Evolutionary conservation across 148 eudicot genomes (phyloP), one percentile per base, ranked within the genome.

Genomic region (Mesembryanthemum crystallinum): DNA sequence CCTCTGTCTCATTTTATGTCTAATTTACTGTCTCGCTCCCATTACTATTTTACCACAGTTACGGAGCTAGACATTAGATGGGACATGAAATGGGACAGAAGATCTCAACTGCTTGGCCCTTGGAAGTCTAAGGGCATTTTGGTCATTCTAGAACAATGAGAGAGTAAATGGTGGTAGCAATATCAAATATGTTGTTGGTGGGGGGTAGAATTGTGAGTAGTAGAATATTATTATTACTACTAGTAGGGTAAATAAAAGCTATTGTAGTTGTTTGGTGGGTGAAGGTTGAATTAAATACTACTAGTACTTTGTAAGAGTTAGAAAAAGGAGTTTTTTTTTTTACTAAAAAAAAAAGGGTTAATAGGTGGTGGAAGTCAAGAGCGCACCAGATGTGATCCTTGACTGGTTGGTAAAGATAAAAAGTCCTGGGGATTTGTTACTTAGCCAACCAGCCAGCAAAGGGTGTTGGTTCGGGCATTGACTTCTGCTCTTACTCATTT

Each of bases 401-500:
- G 80, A 76, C 85, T n/a, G 72, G 42, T 23, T 57, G 27, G 10
- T 9, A 23, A 59, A 71, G 6, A n/a, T n/a, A 35, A 35, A 35
- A 35, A 35, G 39, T 3, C 6, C 39, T 35, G 6, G 39, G 39
- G 62, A 75, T 76, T 65, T 47, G 75, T n/a, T n/a, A n/a, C n/a
- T n/a, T n/a, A n/a, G n/a, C n/a, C n/a, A n/a, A n/a, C n/a, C 81
- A 71, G 73, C 8, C 72, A 76, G 80, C 77, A 78, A 54, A 87
- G 88, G 91, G 80, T 87, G 80, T 84, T 95, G 99, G 98, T 95
- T 95, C 98, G 98, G 98, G 97, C 79, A 89, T 95, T 95, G 97
- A 92, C 97, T 92, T 92, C 89, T 85, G 82, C 88, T 84, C 65
- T n/a, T 58, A 43, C 68, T 59, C 61, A 33, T 80, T 59, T 42